Evolutionary conservation across 177 flowering plant species (phyloP).

Genomic region (Vitis hybrid): DNA sequence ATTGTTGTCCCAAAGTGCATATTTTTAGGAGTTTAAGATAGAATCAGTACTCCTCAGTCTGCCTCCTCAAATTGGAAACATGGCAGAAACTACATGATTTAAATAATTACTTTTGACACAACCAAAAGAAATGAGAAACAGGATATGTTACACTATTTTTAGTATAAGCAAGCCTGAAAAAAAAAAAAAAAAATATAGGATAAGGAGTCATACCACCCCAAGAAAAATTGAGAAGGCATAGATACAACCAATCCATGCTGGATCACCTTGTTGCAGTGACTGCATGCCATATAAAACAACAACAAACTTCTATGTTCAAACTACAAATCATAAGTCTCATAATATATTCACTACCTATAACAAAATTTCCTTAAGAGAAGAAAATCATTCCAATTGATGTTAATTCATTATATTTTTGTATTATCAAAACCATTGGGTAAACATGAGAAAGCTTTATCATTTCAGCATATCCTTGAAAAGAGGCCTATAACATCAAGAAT

Average conservation of each 20-base stretch:
- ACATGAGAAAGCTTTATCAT: no score
- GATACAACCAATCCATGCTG: slow-evolving; percentile 69
- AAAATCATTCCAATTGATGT: neutral
- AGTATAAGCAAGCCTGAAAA: neutral
- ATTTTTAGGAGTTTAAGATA: no score
- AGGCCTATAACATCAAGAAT: no score
- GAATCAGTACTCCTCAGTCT: no score
- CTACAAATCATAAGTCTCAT: neutral
- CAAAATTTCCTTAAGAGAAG: neutral
- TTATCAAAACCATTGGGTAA: no score
- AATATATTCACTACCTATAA: neutral
- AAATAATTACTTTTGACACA: no score
- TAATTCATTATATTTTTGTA: neutral
- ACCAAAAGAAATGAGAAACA: no score
- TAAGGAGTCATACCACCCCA: slow-evolving; percentile 57
- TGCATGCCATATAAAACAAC: slow-evolving; percentile 20
- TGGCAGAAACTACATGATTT: no score
- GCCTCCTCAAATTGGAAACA: no score
- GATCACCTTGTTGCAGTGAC: slow-evolving; percentile 77
- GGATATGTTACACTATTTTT: neutral
- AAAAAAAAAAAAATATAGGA: neutral
- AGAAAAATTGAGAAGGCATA: slow-evolving; percentile 62
- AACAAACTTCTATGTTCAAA: neutral
- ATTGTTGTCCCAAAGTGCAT: no score
- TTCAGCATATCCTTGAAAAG: no score